Evolutionary conservation across 306 rosid species (phyloP), one percentile per base, ranked within the genome.

Genomic region (Lotus japonicus): DNA sequence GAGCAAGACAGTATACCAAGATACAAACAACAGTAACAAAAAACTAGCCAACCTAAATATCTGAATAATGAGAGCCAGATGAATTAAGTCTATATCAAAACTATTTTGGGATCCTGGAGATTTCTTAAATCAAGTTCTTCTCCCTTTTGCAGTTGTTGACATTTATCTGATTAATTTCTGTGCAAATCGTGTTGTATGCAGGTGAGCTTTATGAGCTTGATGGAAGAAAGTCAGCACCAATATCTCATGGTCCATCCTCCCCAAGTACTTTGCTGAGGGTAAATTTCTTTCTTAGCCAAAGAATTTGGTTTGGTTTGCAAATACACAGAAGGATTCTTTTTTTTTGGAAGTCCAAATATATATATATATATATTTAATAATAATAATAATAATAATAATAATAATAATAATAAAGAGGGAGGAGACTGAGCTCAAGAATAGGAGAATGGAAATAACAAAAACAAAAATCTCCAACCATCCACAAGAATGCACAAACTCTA

Each of bases 141-240:
- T 54, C 17, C 57, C 55, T 13, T 55, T 39, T 35, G 48, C 51
- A 45, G 57, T 13, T 55, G 3, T 42, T 1, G 13, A 15, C 15
- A 6, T 61, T 19, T 7, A 53, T 59, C 16, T 64, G 17, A 71
- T 55, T 56, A 33, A 31, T 63, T 35, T 58, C 39, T 63, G 6
- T 65, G 39, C 11, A 16, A 31, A 58, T n/a, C 8, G 58, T 64
- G 39, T 33, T 0, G 12, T 52, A 21, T 73, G 65, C 44, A 92
- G 98, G 95, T 26, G 79, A 77, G 42, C 92, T 92, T 51, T 92
- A 89, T 69, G 98, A 92, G 87, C 96, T 92, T 51, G 98, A 92
- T 58, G 98, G 98, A 57, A 85, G 96, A 69, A 89, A 89, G 79
- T 71, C 80, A 0, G 86, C 79, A 18, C 90, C 98, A 23, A 84